phyloP scores from a whole-genome alignment of 78 protist species.

The slime mould (Dictyostelium discoideum) region DNA sequence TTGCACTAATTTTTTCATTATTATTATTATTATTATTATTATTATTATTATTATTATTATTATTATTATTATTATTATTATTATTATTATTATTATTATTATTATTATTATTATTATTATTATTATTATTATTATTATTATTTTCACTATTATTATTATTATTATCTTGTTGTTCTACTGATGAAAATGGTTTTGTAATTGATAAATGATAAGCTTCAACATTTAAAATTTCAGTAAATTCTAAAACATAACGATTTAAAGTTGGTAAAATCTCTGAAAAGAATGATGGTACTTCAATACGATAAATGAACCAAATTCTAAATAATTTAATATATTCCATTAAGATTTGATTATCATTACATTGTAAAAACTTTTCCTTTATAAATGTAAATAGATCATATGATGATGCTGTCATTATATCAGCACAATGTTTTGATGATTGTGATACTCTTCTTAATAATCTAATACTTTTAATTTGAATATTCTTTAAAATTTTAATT shows the following conservation, averaged over 20 bases:
- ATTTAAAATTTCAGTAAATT: constrained; percentile 11
- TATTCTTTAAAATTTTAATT: neutral
- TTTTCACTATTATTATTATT: neutral
- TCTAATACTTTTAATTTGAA: constrained; percentile 43
- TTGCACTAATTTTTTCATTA: neutral
- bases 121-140: neutral
- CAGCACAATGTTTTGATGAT: constrained; percentile 18
- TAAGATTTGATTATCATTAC: constrained; percentile 25
- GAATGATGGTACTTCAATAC: neutral
- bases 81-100: neutral
- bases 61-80: neutral
- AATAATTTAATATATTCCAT: constrained; percentile 24
- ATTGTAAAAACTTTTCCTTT: neutral
- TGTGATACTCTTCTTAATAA: constrained; percentile 59
- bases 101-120: neutral
- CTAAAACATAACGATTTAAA: constrained; percentile 5
- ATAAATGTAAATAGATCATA: neutral
- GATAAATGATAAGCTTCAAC: constrained; percentile 28
- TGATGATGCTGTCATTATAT: neutral
- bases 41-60: too few species aligned
- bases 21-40: neutral
- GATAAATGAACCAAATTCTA: constrained; percentile 44
- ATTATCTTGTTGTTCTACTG: neutral
- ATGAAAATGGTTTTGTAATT: neutral
- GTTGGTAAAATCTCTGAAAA: neutral